Evolutionary conservation across 805 yeast genomes (phyloP).

Genomic region (Torulaspora gathmanii): DNA sequence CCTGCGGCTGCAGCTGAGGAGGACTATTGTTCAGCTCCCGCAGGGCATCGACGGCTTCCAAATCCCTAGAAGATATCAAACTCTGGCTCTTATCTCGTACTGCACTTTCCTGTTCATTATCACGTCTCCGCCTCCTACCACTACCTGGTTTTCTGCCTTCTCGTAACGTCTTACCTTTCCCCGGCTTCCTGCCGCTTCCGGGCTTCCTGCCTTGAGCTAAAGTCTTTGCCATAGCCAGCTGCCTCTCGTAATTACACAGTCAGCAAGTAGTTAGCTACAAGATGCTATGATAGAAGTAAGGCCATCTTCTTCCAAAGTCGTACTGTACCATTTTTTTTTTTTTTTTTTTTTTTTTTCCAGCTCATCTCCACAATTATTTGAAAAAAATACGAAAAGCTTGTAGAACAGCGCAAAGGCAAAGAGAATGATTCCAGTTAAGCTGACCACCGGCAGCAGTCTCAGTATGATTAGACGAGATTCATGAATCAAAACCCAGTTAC

Average conservation of each 20-base stretch:
- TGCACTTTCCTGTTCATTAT: background rate
- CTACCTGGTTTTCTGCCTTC: conserved; percentile 37
- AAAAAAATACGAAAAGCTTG: background rate
- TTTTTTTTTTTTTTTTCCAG: background rate
- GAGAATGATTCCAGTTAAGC: background rate
- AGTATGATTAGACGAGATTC: no score
- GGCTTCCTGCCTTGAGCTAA: conserved; percentile 36
- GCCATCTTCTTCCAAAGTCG: background rate
- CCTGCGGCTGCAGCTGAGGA: conserved; percentile 11
- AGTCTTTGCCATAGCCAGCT: conserved; percentile 31
- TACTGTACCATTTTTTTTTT: background rate
- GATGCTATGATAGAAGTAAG: background rate
- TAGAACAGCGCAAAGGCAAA: background rate
- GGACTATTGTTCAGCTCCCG: conserved; percentile 28
- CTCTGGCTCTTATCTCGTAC: conserved; percentile 1
- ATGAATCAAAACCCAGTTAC: background rate
- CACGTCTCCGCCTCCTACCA: conserved; percentile 29
- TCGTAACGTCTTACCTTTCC: conserved; percentile 33
- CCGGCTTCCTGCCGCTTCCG: conserved; percentile 36
- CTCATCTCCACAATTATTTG: background rate
- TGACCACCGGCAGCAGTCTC: background rate
- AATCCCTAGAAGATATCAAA: conserved; percentile 19
- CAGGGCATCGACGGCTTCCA: conserved; percentile 30
- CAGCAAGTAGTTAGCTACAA: background rate
- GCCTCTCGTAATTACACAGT: background rate